A percentile compares a stretch with the other conserved stretches of the same genome.
These are phyloP conservation scores for Trematosphaeria pertusa DNA, from an alignment of 2,329 filamentous ascomycete genomes.

Conservation along the genomic window DNA sequence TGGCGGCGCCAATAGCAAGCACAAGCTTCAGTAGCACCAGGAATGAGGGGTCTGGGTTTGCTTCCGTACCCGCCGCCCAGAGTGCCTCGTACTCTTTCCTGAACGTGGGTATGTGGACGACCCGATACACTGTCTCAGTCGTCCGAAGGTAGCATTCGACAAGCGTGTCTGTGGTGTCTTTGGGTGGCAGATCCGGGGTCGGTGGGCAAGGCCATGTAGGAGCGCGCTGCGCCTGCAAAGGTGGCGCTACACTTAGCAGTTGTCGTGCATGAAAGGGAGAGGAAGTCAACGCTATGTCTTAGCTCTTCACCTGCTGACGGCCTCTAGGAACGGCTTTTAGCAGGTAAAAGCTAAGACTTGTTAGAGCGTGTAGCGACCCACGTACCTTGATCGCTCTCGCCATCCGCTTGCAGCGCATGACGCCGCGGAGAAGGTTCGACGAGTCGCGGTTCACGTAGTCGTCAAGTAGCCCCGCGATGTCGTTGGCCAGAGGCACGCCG, in stretches of 20 bases:
- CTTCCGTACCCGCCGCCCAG: slow-evolving; percentile 49
- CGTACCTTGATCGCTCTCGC: slow-evolving; percentile 64
- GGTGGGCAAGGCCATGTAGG: slow-evolving; percentile 57
- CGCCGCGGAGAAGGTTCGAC: slow-evolving; percentile 42
- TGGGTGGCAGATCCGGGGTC: slow-evolving; percentile 56
- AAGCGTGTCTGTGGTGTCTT: slow-evolving; percentile 55
- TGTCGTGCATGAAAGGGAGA: no score
- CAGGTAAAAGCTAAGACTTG: no score
- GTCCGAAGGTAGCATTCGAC: slow-evolving; percentile 59
- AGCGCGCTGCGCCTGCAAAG: slow-evolving; percentile 49
- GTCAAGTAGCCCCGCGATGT: slow-evolving; percentile 56
- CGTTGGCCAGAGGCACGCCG: slow-evolving; percentile 52
- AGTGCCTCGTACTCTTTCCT: slow-evolving; percentile 57
- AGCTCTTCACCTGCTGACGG: no score
- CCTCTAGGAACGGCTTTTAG: no score
- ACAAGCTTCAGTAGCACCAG: slow-evolving; percentile 65
- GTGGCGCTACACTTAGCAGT: no score
- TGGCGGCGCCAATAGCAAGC: slow-evolving; percentile 62
- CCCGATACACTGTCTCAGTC: slow-evolving; percentile 56
- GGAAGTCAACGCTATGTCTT: no score
- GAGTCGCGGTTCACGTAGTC: slow-evolving; percentile 46
- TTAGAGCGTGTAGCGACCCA: no score
- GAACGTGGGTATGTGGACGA: slow-evolving; percentile 62
- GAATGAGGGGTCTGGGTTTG: slow-evolving; percentile 54
- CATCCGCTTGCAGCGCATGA: slow-evolving; percentile 62